Evolutionary conservation across 2,329 filamentous ascomycete species (phyloP).

Genomic region (Hymenotorrendiella dingleyae): DNA sequence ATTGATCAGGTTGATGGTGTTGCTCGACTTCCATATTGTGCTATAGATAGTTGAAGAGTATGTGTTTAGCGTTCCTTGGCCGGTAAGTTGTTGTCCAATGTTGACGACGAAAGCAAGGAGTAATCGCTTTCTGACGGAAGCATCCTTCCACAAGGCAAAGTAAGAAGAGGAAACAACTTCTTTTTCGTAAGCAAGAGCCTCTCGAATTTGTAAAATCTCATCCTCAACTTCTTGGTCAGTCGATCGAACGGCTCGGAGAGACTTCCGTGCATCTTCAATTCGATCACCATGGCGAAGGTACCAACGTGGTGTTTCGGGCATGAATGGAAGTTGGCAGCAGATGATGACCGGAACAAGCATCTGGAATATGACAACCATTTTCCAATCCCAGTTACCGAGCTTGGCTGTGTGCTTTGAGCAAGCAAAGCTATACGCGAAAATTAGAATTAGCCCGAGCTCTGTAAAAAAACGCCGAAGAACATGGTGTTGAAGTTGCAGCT

Average conservation of each 20-base stretch:
- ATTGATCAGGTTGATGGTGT: conserved; percentile 66
- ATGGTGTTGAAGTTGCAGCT: no score
- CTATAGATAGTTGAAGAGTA: conserved; percentile 72
- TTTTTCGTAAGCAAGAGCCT: conserved; percentile 66
- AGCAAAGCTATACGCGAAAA: no score
- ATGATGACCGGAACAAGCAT: conserved; percentile 61
- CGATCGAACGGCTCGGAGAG: conserved; percentile 54
- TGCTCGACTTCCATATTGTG: conserved; percentile 54
- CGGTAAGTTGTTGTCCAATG: conserved; percentile 65
- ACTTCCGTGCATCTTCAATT: conserved; percentile 51
- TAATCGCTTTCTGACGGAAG: conserved; percentile 61
- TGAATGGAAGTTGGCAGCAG: conserved; percentile 54
- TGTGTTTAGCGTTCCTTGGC: conserved; percentile 66
- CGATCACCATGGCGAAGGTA: conserved; percentile 56
- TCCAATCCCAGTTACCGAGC: conserved; percentile 65
- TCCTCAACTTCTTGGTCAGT: conserved; percentile 62
- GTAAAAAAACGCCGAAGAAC: no score
- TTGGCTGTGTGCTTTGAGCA: conserved; percentile 15
- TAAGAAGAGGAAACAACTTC: conserved; percentile 61
- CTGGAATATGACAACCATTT: conserved; percentile 68
- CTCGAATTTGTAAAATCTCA: conserved; percentile 58
- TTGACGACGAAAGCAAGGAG: conserved; percentile 61
- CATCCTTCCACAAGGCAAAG: conserved; percentile 63
- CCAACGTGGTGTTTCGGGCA: conserved; percentile 66
- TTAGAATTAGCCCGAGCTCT: no score